Conservation (phyloP, 441 rosid species). For the Gossypium trilobum region DNA sequence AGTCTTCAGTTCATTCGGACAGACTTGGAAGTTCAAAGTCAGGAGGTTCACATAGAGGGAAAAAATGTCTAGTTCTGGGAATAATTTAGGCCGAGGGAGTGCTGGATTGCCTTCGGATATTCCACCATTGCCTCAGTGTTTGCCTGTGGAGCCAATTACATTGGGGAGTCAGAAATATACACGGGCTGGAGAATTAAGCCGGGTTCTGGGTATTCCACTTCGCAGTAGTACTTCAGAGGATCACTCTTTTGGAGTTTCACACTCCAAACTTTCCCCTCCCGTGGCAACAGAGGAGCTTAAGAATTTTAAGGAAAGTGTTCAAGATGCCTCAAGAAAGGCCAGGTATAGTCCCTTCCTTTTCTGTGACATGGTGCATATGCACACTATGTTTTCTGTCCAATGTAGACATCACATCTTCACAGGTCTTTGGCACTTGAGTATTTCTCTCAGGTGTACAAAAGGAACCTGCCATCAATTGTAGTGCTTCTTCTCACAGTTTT, state of each 20-base stretch:
- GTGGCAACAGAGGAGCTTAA: slow-evolving; percentile 56
- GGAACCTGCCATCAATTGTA: neutral
- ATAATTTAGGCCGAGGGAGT: slow-evolving; percentile 42
- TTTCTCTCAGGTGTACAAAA: too few relatives aligned
- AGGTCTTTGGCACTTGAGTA: neutral
- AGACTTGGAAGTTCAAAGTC: slow-evolving; percentile 21
- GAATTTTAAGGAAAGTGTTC: slow-evolving; percentile 59
- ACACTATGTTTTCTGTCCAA: neutral
- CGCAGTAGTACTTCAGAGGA: slow-evolving; percentile 41
- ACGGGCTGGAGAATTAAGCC: slow-evolving; percentile 52
- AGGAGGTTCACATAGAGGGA: slow-evolving; percentile 18
- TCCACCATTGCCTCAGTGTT: slow-evolving; percentile 37
- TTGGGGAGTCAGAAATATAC: slow-evolving; percentile 42
- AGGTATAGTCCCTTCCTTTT: slow-evolving; percentile 27
- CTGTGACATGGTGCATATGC: neutral
- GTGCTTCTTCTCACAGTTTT: neutral
- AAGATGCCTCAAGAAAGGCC: slow-evolving; percentile 51
- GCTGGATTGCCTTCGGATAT: slow-evolving; percentile 43
- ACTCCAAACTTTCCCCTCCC: slow-evolving; percentile 36
- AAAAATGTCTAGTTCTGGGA: slow-evolving; percentile 49
- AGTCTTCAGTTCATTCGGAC: slow-evolving; percentile 18
- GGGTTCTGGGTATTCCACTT: slow-evolving; percentile 43
- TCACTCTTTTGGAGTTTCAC: slow-evolving; percentile 38
- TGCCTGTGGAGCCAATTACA: slow-evolving; percentile 50
- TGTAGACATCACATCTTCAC: neutral